These are phyloP conservation scores for Arthroderma sp. DNA, from an alignment of 2,329 filamentous ascomycete genomes.

Conservation along the genomic window DNA sequence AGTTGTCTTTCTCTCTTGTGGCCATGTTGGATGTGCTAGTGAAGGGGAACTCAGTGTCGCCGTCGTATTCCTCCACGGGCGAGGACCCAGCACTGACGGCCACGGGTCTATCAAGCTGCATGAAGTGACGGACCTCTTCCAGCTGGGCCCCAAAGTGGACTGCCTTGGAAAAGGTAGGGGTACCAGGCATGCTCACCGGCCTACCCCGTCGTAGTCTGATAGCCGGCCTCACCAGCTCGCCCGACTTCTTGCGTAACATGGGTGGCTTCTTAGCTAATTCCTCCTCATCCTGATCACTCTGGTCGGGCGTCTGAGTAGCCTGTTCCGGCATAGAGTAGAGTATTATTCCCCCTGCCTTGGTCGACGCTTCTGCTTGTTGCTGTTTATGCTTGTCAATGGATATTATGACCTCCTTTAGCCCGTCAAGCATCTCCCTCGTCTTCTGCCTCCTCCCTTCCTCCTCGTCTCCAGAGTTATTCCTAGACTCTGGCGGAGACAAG, in stretches of 20 bases:
- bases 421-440: constrained; percentile 41
- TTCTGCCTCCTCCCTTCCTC: constrained; percentile 44
- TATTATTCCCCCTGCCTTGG: background rate
- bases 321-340: constrained; percentile 16
- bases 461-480: constrained; percentile 70
- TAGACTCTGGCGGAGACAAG: constrained; percentile 83
- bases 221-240: constrained; percentile 86
- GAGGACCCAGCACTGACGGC: constrained; percentile 92
- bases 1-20: constrained; percentile 44
- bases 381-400: constrained; percentile 46
- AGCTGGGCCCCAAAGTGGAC: constrained; percentile 98
- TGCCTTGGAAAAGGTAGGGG: constrained; percentile 86
- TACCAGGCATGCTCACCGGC: constrained; percentile 94
- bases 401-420: constrained; percentile 72
- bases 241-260: constrained; percentile 96
- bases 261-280: constrained; percentile 58
- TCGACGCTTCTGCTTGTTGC: background rate
- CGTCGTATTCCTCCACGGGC: constrained; percentile 76
- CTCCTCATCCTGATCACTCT: constrained; percentile 48
- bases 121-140: constrained; percentile 90
- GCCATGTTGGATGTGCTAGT: constrained; percentile 37
- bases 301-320: constrained; percentile 25
- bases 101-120: constrained; percentile 86
- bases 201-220: constrained; percentile 66
- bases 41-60: constrained; percentile 84